phyloP scores from a whole-genome alignment of 2,329 filamentous ascomycete genomes.

The Pestalotiopsis sp. region DNA sequence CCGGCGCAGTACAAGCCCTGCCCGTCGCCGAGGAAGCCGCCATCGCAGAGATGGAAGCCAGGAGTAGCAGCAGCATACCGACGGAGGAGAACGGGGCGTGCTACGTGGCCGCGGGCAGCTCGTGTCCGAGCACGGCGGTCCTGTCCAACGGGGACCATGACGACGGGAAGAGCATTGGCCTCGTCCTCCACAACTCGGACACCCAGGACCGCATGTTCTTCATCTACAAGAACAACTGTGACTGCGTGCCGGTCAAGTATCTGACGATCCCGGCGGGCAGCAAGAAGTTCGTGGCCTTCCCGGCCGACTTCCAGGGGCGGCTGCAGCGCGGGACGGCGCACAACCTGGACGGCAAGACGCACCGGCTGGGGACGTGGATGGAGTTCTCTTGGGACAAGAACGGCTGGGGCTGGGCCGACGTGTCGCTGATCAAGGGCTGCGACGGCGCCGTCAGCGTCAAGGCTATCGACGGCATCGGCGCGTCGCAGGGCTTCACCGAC shows the following conservation, averaged over 20 bases:
- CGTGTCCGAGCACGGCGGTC: not conserved
- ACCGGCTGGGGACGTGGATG: slow-evolving; percentile 28
- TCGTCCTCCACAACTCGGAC: slow-evolving; percentile 23
- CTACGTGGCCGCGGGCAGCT: not conserved
- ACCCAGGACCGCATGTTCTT: slow-evolving; percentile 21
- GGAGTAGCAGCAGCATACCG: not conserved
- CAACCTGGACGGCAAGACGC: slow-evolving; percentile 26
- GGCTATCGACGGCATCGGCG: slow-evolving; percentile 22
- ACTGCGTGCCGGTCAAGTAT: slow-evolving; percentile 28
- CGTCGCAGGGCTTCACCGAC: slow-evolving; percentile 28
- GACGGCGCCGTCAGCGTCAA: slow-evolving; percentile 26
- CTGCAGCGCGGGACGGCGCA: slow-evolving; percentile 26
- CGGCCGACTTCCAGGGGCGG: slow-evolving; percentile 27
- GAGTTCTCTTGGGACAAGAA: slow-evolving; percentile 24
- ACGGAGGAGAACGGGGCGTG: not conserved
- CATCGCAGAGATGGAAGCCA: not conserved
- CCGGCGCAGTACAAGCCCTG: not conserved
- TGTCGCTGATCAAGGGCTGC: slow-evolving; percentile 31
- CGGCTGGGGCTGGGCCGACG: slow-evolving; percentile 28
- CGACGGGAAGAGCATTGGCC: slow-evolving; percentile 17
- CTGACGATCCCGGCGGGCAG: slow-evolving; percentile 24
- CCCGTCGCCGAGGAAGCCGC: not conserved
- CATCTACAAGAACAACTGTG: slow-evolving; percentile 30
- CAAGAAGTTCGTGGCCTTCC: slow-evolving; percentile 28
- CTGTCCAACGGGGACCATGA: slow-evolving; percentile 19